Percentiles rank a stretch among this genome's conserved stretches.
These are phyloP conservation scores for Aspergillus hiratsukae DNA, from an alignment of 2,329 filamentous ascomycete species.

Conservation along the genomic window DNA sequence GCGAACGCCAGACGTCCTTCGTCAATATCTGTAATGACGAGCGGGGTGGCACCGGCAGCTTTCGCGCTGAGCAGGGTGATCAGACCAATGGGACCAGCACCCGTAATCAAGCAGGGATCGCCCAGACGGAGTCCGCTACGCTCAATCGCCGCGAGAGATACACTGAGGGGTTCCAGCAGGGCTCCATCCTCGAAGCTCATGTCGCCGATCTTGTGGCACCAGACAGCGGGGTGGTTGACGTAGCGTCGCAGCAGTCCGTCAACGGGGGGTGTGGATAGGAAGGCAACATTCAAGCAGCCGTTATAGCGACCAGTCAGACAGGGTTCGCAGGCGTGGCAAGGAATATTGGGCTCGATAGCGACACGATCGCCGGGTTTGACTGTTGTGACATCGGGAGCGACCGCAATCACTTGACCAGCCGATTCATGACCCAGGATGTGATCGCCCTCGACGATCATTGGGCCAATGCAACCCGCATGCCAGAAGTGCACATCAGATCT, in stretches of 20 bases:
- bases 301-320: constrained; percentile 94
- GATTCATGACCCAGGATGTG: constrained; percentile 95
- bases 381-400: constrained; percentile 65
- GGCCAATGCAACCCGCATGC: constrained; percentile 91
- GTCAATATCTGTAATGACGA: constrained; percentile 94
- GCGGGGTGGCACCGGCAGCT: constrained; percentile 82
- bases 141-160: constrained; percentile 84
- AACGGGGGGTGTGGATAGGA: constrained; percentile 87
- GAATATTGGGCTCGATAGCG: constrained; percentile 89
- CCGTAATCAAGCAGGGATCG: constrained; percentile 83
- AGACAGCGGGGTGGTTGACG: constrained; percentile 87
- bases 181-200: constrained; percentile 92
- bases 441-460: constrained; percentile 84
- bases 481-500: constrained; percentile 97
- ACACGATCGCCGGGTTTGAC: constrained; percentile 85
- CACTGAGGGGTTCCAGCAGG: constrained; percentile 82
- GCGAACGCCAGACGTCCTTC: constrained; percentile 80
- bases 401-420: constrained; percentile 71
- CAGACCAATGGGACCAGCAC: constrained; percentile 89
- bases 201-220: constrained; percentile 93
- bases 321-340: constrained; percentile 84
- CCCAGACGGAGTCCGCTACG: constrained; percentile 75
- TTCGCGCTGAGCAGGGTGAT: constrained; percentile 79
- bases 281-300: constrained; percentile 79
- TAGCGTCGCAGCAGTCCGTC: constrained; percentile 84